Base-by-base conservation (phyloP, 2,329 filamentous ascomycete genomes). In the Fusarium sororula region DNA sequence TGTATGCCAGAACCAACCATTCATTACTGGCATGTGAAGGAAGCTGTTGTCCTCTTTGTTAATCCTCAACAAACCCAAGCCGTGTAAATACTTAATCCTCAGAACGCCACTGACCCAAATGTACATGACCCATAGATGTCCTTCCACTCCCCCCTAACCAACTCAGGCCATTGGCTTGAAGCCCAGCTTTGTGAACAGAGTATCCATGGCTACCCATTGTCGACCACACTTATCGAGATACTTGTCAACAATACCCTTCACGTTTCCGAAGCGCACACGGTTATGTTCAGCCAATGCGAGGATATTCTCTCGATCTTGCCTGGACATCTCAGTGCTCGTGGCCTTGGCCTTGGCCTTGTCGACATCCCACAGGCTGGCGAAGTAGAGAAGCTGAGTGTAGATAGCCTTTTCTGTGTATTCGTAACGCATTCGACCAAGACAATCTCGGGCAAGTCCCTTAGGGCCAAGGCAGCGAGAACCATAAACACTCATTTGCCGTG, bases 191-290 rank as follows among this genome's bases (percentile, higher is more conserved):
- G 89, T 88, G 86, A 98, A 98, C 73, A 98, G 83, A 74, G 87
- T 91, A 82, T 96, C 94, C 95, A 98, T 98, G 75, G 94, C 93
- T 59, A 98, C 95, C 94, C 94, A 98, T 82, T 95, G 93, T 77
- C 94, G 87, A 32, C 95, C 95, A 82, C 95, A 97, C 85, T 96
- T 96, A 79, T 94, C 94, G 77, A 98, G 83, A 83, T 97, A 97
- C 79, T 86, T 90, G 74, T 96, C 94, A 10, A 98, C 94, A 20
- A 95, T 90, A 12, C 88, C 87, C 85, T 91, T 93, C 75, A 96
- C 85, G 1, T 93, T 94, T 17, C 84, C 89, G 80, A 98, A 98
- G 70, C 94, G 87, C 44, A 88, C 86, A 66, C 94, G 89, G 82
- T 99, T 99, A 81, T 95, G 91, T 80, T 95, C 93, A 7, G 91